Conservation (phyloP, 2,329 filamentous ascomycete species). For the Ophiostoma ulmi region DNA sequence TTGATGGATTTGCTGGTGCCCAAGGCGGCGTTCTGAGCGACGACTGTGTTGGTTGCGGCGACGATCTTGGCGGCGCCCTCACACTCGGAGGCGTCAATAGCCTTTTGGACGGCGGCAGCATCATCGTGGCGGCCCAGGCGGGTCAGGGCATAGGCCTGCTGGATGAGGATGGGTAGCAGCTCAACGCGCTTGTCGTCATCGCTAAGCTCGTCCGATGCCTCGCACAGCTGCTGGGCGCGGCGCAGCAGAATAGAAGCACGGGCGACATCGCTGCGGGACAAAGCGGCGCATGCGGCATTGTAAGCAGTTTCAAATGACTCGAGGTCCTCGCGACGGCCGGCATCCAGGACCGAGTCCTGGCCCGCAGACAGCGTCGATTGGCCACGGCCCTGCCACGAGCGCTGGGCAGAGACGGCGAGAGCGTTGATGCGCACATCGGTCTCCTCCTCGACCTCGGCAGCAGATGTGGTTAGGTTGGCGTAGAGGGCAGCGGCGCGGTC, state of each 20-base stretch:
- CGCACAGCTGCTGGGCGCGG: conserved; percentile 65
- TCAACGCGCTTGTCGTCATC: conserved; percentile 72
- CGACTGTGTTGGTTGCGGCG: conserved; percentile 58
- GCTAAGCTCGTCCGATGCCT: conserved; percentile 64
- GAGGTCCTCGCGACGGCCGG: conserved; percentile 54
- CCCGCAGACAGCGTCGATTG: conserved; percentile 47
- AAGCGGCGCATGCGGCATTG: conserved; percentile 69
- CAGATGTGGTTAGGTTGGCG: conserved; percentile 46
- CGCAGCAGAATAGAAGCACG: conserved; percentile 63
- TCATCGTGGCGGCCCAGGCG: conserved; percentile 62
- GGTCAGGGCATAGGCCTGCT: conserved; percentile 68
- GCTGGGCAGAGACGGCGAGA: conserved; percentile 66
- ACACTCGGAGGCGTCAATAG: conserved; percentile 58
- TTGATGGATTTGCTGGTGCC: conserved; percentile 40
- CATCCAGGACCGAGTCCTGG: conserved; percentile 49
- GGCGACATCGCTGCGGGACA: conserved; percentile 62
- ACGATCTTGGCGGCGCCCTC: conserved; percentile 64
- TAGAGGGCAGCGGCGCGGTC: conserved; percentile 61
- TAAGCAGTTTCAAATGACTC: conserved; percentile 78
- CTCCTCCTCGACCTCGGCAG: conserved; percentile 53
- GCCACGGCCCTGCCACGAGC: conserved; percentile 61
- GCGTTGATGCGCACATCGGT: conserved; percentile 73
- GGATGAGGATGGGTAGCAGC: conserved; percentile 67
- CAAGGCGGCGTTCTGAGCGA: conserved; percentile 33
- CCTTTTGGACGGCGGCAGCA: conserved; percentile 57